Percentiles rank a stretch among this genome's conserved stretches.
Evolutionary conservation across 768 basidiomycete species (phyloP).

Genomic region (Termitomyces sp.): DNA sequence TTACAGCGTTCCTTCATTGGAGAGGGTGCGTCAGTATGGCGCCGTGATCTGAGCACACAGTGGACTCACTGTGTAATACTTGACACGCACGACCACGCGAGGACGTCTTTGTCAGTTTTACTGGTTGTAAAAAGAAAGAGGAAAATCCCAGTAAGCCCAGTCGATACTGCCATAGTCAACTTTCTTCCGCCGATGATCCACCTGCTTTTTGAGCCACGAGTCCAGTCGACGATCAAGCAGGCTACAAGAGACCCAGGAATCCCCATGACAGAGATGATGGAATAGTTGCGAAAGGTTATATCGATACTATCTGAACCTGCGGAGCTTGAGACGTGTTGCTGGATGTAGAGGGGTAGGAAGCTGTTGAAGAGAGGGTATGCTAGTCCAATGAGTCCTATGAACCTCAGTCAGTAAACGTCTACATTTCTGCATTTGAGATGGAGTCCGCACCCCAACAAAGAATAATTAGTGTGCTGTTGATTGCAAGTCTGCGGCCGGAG

Average conservation of each 20-base stretch:
- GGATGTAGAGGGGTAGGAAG: conserved; percentile 47
- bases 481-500: conserved; percentile 33
- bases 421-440: neutral
- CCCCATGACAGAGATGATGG: conserved; percentile 41
- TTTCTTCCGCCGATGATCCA: conserved; percentile 41
- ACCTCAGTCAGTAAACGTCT: neutral
- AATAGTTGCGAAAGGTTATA: conserved; percentile 41
- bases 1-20: conserved; percentile 3
- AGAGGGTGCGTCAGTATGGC: neutral
- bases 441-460: conserved; percentile 40
- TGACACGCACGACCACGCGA: conserved; percentile 42
- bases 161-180: conserved; percentile 39
- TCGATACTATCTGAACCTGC: conserved; percentile 10
- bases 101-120: conserved; percentile 28
- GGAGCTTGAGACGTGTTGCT: conserved; percentile 23
- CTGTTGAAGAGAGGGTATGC: conserved; percentile 49
- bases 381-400: conserved; percentile 38
- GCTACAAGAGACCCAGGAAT: conserved; percentile 45
- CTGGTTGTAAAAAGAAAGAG: conserved; percentile 49
- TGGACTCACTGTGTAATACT: conserved; percentile 30
- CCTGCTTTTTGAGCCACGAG: conserved; percentile 21
- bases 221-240: conserved; percentile 38
- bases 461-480: conserved; percentile 44
- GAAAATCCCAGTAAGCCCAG: conserved; percentile 39
- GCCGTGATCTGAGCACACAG: neutral